Evolutionary conservation across 2,329 filamentous ascomycete genomes (phyloP), one percentile per base, ranked within the genome.

Genomic region (Purpureocillium lavendulum): DNA sequence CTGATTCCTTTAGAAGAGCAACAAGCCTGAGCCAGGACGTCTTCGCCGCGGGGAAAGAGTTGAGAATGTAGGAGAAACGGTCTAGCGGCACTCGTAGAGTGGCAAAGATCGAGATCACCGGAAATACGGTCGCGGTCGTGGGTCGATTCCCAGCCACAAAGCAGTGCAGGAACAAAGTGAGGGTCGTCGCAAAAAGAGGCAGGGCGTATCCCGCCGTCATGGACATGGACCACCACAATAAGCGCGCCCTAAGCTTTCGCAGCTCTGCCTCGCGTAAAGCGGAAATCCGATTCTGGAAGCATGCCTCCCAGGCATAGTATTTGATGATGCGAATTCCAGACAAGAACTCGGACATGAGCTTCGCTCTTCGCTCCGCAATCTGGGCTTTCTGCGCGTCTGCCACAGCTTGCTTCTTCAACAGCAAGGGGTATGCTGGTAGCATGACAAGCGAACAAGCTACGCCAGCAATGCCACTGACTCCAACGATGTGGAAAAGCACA

Each of bases 281-380:
- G 59, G 44, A 37, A 17, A 87, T 80, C 48, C 77, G 80, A 8
- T 66, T 64, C 53, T 84, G 73, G 81, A 82, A 86, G 48, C 80
- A 74, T 10, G 65, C 59, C 55, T 87, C 82, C 5, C 84, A 61
- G 2, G 81, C 82, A 0, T 80, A 80, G 51, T 86, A 84, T 51
- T 87, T 87, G 60, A 87, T 83, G 55, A 86, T 82, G 3, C 81
- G 73, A 39, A 87, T 85, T 10, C 82, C 81, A 50, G 82, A 76
- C 1, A 87, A 61, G 1, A 78, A 79, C 56, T 87, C 82, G 6
- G 16, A 12, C 13, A 30, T 21, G n/a, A 28, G 10, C 13, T 31
- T n/a, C 11, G 17, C 14, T n/a, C 39, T 34, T 2, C 10, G 2
- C 17, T n/a, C 17, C 7, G 39, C 35, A 9, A 24, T 18, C 10